These are phyloP conservation scores for Silene vulgaris DNA, from an alignment of 179 eudicot genomes.

Conservation along the genomic window DNA sequence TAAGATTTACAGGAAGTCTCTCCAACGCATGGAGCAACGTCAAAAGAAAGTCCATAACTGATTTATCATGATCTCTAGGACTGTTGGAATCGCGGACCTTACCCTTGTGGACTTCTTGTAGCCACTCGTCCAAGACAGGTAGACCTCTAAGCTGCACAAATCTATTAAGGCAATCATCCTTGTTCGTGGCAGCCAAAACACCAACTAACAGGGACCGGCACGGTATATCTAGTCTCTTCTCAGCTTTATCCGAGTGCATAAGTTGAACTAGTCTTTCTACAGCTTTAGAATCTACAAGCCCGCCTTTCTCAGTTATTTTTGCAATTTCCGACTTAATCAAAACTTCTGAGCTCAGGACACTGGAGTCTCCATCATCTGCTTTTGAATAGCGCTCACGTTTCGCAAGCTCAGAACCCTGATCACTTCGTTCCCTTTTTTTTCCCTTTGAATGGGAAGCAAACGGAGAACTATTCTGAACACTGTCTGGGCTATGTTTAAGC, in stretches of 20 bases:
- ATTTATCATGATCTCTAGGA: slow-evolving; percentile 61
- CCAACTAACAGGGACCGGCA: slow-evolving; percentile 62
- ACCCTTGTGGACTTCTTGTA: slow-evolving; percentile 79
- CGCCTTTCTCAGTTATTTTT: slow-evolving; percentile 70
- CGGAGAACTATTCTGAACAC: slow-evolving; percentile 45
- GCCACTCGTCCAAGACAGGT: slow-evolving; percentile 78
- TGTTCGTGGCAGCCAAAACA: slow-evolving; percentile 76
- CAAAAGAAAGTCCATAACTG: slow-evolving; percentile 71
- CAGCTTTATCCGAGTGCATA: slow-evolving; percentile 70
- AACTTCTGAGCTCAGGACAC: slow-evolving; percentile 42
- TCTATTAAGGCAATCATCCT: slow-evolving; percentile 60
- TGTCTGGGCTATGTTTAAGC: slow-evolving; percentile 63
- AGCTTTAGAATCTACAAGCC: slow-evolving; percentile 59
- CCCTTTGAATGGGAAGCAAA: slow-evolving; percentile 38
- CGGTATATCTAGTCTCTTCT: slow-evolving; percentile 54
- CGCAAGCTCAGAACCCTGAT: slow-evolving; percentile 49
- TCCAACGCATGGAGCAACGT: slow-evolving; percentile 83
- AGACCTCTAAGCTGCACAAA: slow-evolving; percentile 79
- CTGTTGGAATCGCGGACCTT: slow-evolving; percentile 52
- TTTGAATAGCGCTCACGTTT: slow-evolving; percentile 61
- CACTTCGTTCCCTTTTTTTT: slow-evolving; percentile 78
- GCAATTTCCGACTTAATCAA: slow-evolving; percentile 61
- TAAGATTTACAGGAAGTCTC: slow-evolving; percentile 83
- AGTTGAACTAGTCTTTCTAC: slow-evolving; percentile 78
- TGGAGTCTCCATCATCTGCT: slow-evolving; percentile 58